phyloP scores from a whole-genome alignment of 352 stramenopile genomes.

The Poterioochromonas sp. region DNA sequence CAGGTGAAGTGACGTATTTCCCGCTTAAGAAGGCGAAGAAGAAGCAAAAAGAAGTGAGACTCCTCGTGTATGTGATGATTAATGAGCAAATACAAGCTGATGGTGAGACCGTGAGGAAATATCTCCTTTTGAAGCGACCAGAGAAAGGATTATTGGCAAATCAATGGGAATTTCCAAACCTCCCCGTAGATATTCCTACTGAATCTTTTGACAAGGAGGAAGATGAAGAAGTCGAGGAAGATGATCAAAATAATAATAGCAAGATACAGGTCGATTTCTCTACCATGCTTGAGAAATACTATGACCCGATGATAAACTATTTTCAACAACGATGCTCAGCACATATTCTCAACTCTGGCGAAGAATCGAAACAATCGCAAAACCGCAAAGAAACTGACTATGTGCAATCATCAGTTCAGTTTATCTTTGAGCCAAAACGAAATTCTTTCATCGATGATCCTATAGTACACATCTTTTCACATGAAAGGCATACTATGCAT shows the following conservation, averaged over 20 bases:
- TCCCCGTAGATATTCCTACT: neutral
- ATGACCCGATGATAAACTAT: no score
- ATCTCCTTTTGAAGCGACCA: conserved; percentile 44
- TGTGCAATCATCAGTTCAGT: no score
- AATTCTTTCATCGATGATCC: neutral
- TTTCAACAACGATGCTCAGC: no score
- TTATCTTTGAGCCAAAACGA: no score
- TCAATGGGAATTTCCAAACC: conserved; percentile 72
- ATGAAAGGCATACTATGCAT: conserved; percentile 76
- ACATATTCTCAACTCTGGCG: no score
- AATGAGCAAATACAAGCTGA: neutral
- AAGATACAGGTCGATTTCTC: conserved; percentile 3
- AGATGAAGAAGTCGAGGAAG: conserved; percentile 41
- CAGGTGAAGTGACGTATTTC: conserved; percentile 20
- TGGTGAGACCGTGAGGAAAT: conserved; percentile 18
- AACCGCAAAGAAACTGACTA: no score
- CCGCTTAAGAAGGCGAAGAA: conserved; percentile 22
- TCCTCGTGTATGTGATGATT: neutral
- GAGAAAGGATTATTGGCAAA: conserved; percentile 61
- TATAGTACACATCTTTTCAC: conserved; percentile 72
- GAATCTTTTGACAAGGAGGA: neutral
- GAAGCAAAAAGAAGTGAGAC: neutral
- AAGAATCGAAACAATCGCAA: no score
- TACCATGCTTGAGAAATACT: no score
- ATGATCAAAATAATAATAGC: conserved; percentile 51